Conservation (phyloP, 345 rosid species). For the Noccaea caerulescens region DNA sequence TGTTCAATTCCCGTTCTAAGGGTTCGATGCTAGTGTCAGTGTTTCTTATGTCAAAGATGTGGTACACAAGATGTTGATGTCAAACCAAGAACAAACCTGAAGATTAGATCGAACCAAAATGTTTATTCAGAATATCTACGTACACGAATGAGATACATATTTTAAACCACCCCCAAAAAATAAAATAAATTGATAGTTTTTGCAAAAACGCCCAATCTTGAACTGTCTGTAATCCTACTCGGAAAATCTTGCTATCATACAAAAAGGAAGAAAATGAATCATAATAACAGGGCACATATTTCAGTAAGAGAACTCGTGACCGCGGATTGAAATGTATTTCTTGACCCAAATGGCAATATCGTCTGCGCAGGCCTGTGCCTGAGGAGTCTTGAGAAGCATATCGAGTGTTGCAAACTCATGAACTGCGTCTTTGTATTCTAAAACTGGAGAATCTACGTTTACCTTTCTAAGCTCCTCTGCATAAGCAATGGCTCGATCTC, state of each 20-base stretch:
- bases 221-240: conserved; percentile 32
- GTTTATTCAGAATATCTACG: conserved; percentile 31
- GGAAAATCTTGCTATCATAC: conserved; percentile 37
- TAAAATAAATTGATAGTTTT: conserved; percentile 3
- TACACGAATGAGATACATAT: conserved; percentile 35
- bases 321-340: conserved; percentile 82
- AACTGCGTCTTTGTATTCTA: conserved; percentile 91
- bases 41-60: conserved; percentile 4
- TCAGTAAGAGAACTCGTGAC: conserved; percentile 91
- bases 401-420: conserved; percentile 97
- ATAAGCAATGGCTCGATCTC: conserved; percentile 91
- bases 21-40: background rate
- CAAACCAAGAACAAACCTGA: conserved; percentile 30
- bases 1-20: background rate
- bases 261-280: conserved; percentile 28
- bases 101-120: conserved; percentile 14
- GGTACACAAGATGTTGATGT: conserved; percentile 11
- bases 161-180: conserved; percentile 5
- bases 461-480: conserved; percentile 88
- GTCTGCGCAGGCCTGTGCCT: conserved; percentile 87
- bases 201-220: conserved; percentile 11
- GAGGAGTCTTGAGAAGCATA: conserved; percentile 83
- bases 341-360: conserved; percentile 91
- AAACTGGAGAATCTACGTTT: conserved; percentile 86
- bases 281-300: conserved; percentile 6